Evolutionary conservation across 306 rosid genomes (phyloP), one percentile per base, ranked within the genome.

Genomic region (Myrica gale): DNA sequence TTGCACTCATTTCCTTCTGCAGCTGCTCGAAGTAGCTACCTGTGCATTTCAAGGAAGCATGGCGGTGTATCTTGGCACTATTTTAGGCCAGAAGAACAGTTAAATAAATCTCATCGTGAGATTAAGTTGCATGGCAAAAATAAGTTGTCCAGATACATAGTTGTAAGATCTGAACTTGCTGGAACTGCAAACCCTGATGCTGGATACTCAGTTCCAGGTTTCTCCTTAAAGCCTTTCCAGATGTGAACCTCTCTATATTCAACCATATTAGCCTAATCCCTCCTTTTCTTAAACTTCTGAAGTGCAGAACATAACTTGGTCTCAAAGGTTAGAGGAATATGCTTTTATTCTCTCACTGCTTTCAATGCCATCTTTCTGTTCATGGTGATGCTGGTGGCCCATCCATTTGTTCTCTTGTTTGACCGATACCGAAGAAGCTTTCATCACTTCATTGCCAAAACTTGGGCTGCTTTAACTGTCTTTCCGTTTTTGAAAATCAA

Each of bases 391-490:
- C 51, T 90, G 78, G 78, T 83, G 74, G 89, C 84, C 51, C 99
- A 95, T 89, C 99, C 97, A 41, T 69, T 66, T 61, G 91, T 90
- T 12, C 85, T 95, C 73, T 52, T 89, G 66, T 77, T 89, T 67
- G 97, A 95, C 78, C 87, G 77, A 65, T 71, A 92, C 79, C 89
- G 70, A 66, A 90, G 99, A 79, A 89, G 86, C 84, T 88, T 83
- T 71, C 96, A 87, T 39, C 79, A 83, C 67, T 83, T 84, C 78
- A 66, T 95, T 77, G 99, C 99, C 73, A 92, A 92, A 82, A 42
- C 85, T 44, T 95, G 99, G 99, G 96, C 99, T 23, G 72, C 56
- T 10, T 56, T 88, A 46, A 80, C 96, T 5, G 88, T 92, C 43
- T 32, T 83, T 13, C 97, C 91, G n/a, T 95, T 92, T 85, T 83